Conservation (phyloP, 2,329 filamentous ascomycete species). For the Aureobasidium lini region DNA sequence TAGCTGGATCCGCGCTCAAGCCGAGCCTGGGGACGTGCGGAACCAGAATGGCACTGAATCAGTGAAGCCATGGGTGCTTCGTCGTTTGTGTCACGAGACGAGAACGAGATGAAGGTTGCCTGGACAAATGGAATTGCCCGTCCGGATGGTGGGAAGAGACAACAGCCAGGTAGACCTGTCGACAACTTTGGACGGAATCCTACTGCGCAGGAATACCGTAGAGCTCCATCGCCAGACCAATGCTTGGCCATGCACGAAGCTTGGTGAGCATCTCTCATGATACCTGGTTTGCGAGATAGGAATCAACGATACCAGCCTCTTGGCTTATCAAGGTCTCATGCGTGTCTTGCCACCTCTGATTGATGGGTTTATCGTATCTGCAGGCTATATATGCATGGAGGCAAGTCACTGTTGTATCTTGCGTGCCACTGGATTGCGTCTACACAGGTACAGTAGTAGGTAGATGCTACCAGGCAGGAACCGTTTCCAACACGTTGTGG, state of each 20-base stretch:
- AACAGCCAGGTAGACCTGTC: not conserved
- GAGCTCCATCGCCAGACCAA: not conserved
- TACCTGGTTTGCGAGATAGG: not conserved
- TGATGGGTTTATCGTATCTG: constrained; percentile 1
- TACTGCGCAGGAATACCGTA: not conserved
- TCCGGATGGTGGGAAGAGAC: not conserved
- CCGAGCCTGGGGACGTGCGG: not conserved
- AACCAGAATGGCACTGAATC: not conserved
- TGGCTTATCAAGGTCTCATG: constrained; percentile 6
- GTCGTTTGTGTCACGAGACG: constrained; percentile 5
- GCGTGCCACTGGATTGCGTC: not conserved
- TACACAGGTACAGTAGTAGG: not conserved
- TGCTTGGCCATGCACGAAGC: not conserved
- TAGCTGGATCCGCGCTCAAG: not conserved
- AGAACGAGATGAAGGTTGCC: not conserved
- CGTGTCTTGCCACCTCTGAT: not conserved
- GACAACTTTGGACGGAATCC: not conserved
- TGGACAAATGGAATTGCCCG: not conserved
- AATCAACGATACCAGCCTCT: not conserved
- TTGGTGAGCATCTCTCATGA: not conserved
- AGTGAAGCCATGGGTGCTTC: not conserved
- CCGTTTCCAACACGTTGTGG: not conserved
- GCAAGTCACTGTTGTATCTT: not conserved
- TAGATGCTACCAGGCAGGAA: not conserved
- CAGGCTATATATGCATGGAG: not conserved